Evolutionary conservation across 495 filamentous ascomycete species (phyloP).

Genomic region (Aspergillus ostianus): DNA sequence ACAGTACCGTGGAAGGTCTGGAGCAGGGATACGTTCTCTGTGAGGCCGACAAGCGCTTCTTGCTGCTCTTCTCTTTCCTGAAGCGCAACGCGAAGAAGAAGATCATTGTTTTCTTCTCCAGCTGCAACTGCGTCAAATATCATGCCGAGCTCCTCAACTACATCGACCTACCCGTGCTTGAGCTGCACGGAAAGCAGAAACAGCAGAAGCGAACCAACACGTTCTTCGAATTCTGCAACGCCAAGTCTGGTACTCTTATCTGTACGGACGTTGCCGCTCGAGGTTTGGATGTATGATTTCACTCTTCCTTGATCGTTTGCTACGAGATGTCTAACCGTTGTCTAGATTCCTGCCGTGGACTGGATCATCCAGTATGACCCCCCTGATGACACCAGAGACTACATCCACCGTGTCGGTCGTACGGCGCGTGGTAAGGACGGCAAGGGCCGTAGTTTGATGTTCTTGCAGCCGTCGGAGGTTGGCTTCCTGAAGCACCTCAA

Average conservation of each 20-base stretch:
- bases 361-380: slow-evolving; percentile 97
- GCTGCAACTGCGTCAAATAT: slow-evolving; percentile 92
- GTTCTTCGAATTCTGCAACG: slow-evolving; percentile 98
- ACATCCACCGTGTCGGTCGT: slow-evolving; percentile 95
- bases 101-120: slow-evolving; percentile 95
- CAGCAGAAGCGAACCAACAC: slow-evolving; percentile 96
- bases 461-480: slow-evolving; percentile 88
- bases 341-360: slow-evolving; percentile 81
- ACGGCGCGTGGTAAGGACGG: slow-evolving; percentile 84
- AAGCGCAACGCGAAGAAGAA: slow-evolving; percentile 91
- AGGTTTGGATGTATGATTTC: slow-evolving; percentile 72
- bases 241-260: slow-evolving; percentile 82
- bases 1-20: slow-evolving; percentile 84
- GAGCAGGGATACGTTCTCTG: slow-evolving; percentile 96
- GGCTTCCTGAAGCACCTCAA: slow-evolving; percentile 92
- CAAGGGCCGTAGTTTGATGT: slow-evolving; percentile 82
- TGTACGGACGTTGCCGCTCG: slow-evolving; percentile 96
- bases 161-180: slow-evolving; percentile 85
- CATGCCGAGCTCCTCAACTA: slow-evolving; percentile 92
- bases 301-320: not conserved
- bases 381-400: slow-evolving; percentile 85
- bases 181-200: slow-evolving; percentile 88
- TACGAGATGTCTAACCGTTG: slow-evolving; percentile 13
- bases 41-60: slow-evolving; percentile 89
- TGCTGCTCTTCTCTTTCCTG: slow-evolving; percentile 93